phyloP scores from a whole-genome alignment of 2,329 filamentous ascomycete genomes.

The Coniella lustricola region DNA sequence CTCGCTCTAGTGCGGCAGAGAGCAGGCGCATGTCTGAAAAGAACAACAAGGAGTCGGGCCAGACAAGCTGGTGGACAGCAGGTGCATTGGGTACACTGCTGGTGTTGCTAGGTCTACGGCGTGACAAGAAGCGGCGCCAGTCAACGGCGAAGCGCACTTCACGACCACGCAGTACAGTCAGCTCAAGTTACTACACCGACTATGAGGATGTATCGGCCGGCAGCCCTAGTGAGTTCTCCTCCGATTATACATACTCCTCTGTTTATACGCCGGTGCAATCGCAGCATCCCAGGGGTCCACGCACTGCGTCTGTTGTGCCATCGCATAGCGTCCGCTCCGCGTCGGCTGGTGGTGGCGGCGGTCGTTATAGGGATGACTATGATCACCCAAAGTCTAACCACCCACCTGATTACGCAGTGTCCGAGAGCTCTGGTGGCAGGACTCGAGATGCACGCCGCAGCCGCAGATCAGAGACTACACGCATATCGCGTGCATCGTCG shows the following conservation, averaged over 20 bases:
- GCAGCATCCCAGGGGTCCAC: slow-evolving; percentile 3
- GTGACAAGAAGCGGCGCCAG: slow-evolving; percentile 41
- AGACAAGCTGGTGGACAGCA: slow-evolving; percentile 46
- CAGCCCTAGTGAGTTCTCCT: slow-evolving; percentile 43
- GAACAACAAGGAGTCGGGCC: slow-evolving; percentile 35
- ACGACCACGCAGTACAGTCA: slow-evolving; percentile 32
- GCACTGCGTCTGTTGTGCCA: slow-evolving; percentile 4
- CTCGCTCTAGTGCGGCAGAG: slow-evolving; percentile 36
- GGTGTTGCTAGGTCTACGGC: slow-evolving; percentile 45
- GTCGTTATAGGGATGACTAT: slow-evolving; percentile 13
- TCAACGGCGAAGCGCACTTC: slow-evolving; percentile 28
- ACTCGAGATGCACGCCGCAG: slow-evolving; percentile 28
- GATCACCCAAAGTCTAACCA: slow-evolving; percentile 15
- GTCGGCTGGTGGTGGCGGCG: slow-evolving; percentile 1
- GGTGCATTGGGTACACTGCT: slow-evolving; percentile 45
- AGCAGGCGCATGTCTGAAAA: slow-evolving; percentile 30
- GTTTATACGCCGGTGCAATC: slow-evolving; percentile 12
- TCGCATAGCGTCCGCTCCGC: slow-evolving; percentile 7
- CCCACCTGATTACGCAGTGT: slow-evolving; percentile 16
- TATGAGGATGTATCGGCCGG: slow-evolving; percentile 37
- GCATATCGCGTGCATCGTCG: slow-evolving; percentile 13
- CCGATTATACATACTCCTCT: slow-evolving; percentile 14
- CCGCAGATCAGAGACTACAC: slow-evolving; percentile 14
- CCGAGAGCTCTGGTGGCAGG: slow-evolving; percentile 37
- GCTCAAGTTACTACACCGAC: slow-evolving; percentile 48